Percentiles rank a stretch among this genome's conserved stretches.
Evolutionary conservation across 106 monocot species (phyloP).

Genomic region (Posidonia australis): DNA sequence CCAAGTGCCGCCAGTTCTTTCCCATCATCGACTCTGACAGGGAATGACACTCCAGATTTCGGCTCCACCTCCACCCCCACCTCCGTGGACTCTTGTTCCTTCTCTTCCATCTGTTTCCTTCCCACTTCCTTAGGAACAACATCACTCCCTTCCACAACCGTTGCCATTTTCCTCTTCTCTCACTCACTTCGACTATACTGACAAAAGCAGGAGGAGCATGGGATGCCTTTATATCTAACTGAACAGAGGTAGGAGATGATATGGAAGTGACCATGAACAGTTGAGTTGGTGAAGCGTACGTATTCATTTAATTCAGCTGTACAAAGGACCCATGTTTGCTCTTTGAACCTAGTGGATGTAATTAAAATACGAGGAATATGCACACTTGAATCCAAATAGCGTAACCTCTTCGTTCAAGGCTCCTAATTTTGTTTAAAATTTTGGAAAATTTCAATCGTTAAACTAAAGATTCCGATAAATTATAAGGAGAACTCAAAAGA

Average conservation of each 20-base stretch:
- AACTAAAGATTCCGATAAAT: too few relatives aligned
- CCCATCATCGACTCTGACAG: constrained; percentile 27
- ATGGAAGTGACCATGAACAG: not conserved
- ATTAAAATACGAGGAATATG: too few relatives aligned
- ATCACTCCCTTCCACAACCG: not conserved
- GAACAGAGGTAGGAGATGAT: not conserved
- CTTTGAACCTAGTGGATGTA: too few relatives aligned
- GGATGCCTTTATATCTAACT: not conserved
- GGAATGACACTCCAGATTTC: constrained; percentile 40
- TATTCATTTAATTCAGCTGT: too few relatives aligned
- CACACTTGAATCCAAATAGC: too few relatives aligned
- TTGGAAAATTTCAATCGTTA: too few relatives aligned
- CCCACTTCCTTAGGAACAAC: not conserved
- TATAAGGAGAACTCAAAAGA: too few relatives aligned
- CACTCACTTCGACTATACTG: not conserved
- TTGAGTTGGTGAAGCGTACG: constrained; percentile 4
- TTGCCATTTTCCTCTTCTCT: not conserved
- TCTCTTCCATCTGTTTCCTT: not conserved
- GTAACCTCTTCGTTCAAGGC: too few relatives aligned
- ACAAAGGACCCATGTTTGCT: too few relatives aligned
- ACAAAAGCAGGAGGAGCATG: not conserved
- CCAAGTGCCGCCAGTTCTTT: constrained; percentile 30
- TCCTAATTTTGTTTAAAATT: too few relatives aligned
- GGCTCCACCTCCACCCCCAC: constrained; percentile 31
- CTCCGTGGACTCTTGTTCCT: not conserved